phyloP scores from a whole-genome alignment of 1,284 basidiomycete genomes.

The Cryptococcus sp. region DNA sequence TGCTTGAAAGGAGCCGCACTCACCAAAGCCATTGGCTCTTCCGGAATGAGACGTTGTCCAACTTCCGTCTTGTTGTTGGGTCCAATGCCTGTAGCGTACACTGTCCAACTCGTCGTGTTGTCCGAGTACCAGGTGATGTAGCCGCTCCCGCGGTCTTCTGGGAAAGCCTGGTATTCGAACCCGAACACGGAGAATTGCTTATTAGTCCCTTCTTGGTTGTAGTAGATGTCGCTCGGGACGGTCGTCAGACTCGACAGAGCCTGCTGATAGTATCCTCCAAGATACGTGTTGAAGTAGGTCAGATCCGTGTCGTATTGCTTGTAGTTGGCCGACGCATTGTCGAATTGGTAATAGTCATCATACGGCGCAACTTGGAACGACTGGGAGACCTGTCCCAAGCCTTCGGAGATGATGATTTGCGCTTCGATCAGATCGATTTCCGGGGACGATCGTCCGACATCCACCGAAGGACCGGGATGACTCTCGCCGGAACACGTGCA shows the following conservation, averaged over 20 bases:
- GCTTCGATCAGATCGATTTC: conserved; percentile 71
- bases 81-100: conserved; percentile 62
- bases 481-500: conserved; percentile 61
- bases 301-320: conserved; percentile 50
- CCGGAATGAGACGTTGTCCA: conserved; percentile 68
- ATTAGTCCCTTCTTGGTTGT: conserved; percentile 14
- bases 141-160: conserved; percentile 59
- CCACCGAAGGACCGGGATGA: conserved; percentile 64
- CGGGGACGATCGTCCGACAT: conserved; percentile 62
- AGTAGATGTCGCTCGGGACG: conserved; percentile 59
- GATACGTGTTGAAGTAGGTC: conserved; percentile 70
- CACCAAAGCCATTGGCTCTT: conserved; percentile 68
- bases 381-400: conserved; percentile 29
- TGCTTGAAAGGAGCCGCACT: conserved; percentile 27
- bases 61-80: conserved; percentile 61
- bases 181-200: conserved; percentile 16
- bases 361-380: conserved; percentile 47
- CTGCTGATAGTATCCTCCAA: conserved; percentile 76
- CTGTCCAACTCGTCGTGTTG: conserved; percentile 58
- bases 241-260: conserved; percentile 62
- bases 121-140: conserved; percentile 68
- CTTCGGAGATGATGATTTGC: conserved; percentile 46
- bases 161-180: conserved; percentile 71
- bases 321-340: conserved; percentile 56
- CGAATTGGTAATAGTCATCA: conserved; percentile 66